A percentile compares a stretch with the other conserved stretches of the same genome.
Conservation (phyloP, 129 eudicot species). For the Artemisia tridentata region DNA sequence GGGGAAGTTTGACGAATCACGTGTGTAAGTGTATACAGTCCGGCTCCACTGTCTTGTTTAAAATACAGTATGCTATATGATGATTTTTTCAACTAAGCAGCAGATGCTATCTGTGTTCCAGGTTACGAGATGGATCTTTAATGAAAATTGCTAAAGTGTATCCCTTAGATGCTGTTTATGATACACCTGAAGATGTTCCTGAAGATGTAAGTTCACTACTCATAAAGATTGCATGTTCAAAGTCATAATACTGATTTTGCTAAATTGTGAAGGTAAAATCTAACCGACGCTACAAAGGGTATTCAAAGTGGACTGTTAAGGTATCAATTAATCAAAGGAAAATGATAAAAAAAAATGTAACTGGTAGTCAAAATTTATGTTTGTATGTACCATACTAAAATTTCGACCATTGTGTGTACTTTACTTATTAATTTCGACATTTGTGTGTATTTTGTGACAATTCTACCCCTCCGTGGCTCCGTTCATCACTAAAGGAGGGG, state of each 20-base stretch:
- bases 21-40: no score
- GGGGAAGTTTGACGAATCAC: neutral
- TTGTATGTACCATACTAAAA: no score
- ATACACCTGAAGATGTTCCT: constrained; percentile 9
- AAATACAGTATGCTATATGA: no score
- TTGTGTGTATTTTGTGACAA: no score
- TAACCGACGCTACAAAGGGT: neutral
- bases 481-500: no score
- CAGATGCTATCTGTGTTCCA: neutral
- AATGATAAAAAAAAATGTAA: no score
- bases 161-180: neutral
- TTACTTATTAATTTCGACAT: no score
- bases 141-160: neutral
- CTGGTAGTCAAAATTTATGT: no score
- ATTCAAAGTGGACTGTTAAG: constrained; percentile 6
- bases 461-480: no score
- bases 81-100: neutral
- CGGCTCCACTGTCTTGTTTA: no score
- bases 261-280: neutral
- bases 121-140: constrained; percentile 8
- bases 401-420: no score
- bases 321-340: neutral
- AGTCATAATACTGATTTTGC: neutral
- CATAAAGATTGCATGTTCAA: neutral
- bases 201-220: neutral